A percentile compares a stretch with the other conserved stretches of the same genome.
Evolutionary conservation across 257 asterid genomes (phyloP).

Genomic region (Haberlea rhodopensis): DNA sequence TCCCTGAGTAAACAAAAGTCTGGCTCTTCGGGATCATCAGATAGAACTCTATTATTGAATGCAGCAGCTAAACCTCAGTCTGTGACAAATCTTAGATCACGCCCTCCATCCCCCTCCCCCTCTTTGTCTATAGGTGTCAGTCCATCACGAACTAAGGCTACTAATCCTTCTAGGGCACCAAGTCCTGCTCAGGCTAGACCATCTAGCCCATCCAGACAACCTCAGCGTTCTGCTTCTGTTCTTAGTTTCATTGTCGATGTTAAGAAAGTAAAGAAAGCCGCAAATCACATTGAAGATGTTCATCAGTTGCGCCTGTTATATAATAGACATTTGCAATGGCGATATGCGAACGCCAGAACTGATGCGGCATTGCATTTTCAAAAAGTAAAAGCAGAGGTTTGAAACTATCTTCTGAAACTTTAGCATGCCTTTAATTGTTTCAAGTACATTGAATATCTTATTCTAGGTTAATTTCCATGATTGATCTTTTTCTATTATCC

Average conservation of each 20-base stretch:
- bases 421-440: constrained; percentile 9
- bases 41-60: constrained; percentile 37
- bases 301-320: constrained; percentile 77
- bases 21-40: constrained; percentile 46
- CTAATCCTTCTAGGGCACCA: constrained; percentile 57
- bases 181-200: constrained; percentile 76
- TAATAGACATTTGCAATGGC: constrained; percentile 90
- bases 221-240: constrained; percentile 66
- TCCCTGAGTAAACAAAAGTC: constrained; percentile 36
- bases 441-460: neutral
- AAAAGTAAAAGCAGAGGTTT: constrained; percentile 74
- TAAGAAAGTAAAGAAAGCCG: constrained; percentile 63
- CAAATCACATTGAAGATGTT: constrained; percentile 72
- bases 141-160: constrained; percentile 60
- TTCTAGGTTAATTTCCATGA: constrained; percentile 3
- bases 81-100: constrained; percentile 41
- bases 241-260: constrained; percentile 81
- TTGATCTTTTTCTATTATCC: constrained; percentile 5
- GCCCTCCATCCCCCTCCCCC: constrained; percentile 64
- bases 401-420: constrained; percentile 27
- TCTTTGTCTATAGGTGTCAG: constrained; percentile 64
- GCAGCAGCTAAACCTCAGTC: constrained; percentile 59
- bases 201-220: constrained; percentile 73
- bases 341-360: constrained; percentile 64
- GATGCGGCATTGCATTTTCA: constrained; percentile 54